These are phyloP conservation scores for Colletotrichum sp. DNA, from an alignment of 2,329 filamentous ascomycete species.

Conservation along the genomic window DNA sequence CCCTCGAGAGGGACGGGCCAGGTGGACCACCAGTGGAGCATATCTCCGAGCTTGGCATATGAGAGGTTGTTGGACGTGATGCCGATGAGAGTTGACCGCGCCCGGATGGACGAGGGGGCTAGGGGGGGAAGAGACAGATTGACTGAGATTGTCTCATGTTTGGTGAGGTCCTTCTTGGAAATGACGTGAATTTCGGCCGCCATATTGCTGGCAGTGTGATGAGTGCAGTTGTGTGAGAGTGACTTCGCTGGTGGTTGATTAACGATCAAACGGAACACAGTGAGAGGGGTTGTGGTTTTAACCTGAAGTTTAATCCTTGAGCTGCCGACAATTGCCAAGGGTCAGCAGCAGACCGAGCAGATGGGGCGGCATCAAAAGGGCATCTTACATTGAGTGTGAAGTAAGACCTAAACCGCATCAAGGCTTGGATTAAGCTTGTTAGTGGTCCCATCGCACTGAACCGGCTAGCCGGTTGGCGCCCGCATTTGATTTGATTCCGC, in stretches of 20 bases:
- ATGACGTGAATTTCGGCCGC: conserved; percentile 29
- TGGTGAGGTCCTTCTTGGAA: conserved; percentile 28
- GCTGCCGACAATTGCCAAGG: neutral
- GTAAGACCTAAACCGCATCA: neutral
- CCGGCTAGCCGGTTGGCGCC: neutral
- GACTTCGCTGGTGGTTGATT: neutral
- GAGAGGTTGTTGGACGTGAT: conserved; percentile 39
- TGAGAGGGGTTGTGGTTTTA: neutral
- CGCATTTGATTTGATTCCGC: neutral
- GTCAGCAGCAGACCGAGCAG: neutral
- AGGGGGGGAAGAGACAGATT: conserved; percentile 16
- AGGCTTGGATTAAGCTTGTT: neutral
- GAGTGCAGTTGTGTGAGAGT: neutral
- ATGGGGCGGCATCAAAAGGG: neutral
- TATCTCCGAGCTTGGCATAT: conserved; percentile 33
- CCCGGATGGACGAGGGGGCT: conserved; percentile 31
- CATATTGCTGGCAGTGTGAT: neutral
- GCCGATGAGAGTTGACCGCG: conserved; percentile 30
- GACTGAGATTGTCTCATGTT: conserved; percentile 23
- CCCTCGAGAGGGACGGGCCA: conserved; percentile 44
- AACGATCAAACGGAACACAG: neutral
- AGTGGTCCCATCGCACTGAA: neutral
- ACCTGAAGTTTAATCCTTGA: neutral
- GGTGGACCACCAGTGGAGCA: conserved; percentile 43
- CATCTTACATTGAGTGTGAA: neutral